Evolutionary conservation across 495 filamentous ascomycete species (phyloP).

Genomic region (Trichoderma erinaceum): DNA sequence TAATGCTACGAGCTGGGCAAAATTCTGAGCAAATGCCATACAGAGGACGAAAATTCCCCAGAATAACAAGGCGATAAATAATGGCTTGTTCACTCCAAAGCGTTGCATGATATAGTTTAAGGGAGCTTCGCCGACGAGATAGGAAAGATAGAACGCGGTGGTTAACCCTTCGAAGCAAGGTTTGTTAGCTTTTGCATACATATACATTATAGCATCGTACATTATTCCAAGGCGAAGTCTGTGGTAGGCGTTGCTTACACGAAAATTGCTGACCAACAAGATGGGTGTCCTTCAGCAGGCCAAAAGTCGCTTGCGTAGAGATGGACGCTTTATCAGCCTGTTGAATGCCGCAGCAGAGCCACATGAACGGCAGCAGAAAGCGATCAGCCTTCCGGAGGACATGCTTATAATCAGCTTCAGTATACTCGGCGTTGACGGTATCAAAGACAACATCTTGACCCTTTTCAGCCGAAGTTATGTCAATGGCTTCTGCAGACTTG

Average conservation of each 20-base stretch:
- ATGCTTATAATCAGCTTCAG: constrained; percentile 20
- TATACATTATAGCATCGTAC: background rate
- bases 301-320: constrained; percentile 26
- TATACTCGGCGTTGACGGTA: constrained; percentile 20
- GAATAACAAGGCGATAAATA: constrained; percentile 19
- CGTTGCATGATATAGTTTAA: constrained; percentile 23
- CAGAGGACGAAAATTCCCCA: constrained; percentile 24
- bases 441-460: background rate
- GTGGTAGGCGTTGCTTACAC: background rate
- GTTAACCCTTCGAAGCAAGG: constrained; percentile 19
- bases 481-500: background rate
- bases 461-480: background rate
- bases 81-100: constrained; percentile 19
- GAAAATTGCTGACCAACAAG: constrained; percentile 24
- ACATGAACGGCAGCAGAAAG: constrained; percentile 25
- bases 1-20: constrained; percentile 21
- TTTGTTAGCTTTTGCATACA: background rate
- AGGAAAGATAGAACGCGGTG: constrained; percentile 25
- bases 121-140: constrained; percentile 23
- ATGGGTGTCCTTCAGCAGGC: constrained; percentile 23
- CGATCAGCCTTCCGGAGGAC: constrained; percentile 23
- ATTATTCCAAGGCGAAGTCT: background rate
- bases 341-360: constrained; percentile 26
- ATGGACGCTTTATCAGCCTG: constrained; percentile 23
- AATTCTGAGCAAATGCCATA: constrained; percentile 18